These are phyloP conservation scores for Fraxinus albicans DNA, from an alignment of 305 asterid species.

Conservation along the genomic window DNA sequence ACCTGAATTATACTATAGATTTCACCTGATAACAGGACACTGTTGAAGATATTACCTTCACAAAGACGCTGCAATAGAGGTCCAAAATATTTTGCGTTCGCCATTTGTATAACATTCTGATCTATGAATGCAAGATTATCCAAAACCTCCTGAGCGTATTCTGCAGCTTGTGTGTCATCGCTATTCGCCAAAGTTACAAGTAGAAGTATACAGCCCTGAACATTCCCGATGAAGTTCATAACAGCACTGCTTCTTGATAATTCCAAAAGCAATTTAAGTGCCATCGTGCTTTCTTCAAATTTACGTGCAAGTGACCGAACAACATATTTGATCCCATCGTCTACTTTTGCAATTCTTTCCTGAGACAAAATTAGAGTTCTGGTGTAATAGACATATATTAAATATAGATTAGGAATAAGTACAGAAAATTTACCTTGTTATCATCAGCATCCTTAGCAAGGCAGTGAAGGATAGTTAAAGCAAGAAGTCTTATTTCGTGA, in stretches of 20 bases:
- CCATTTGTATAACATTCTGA: constrained; percentile 46
- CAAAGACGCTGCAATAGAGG: constrained; percentile 44
- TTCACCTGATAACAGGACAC: background rate
- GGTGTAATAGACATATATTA: background rate
- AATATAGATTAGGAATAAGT: background rate
- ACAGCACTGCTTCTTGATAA: constrained; percentile 34
- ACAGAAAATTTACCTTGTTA: constrained; percentile 35
- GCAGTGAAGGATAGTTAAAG: constrained; percentile 37
- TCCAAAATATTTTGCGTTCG: constrained; percentile 39
- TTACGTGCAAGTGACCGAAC: constrained; percentile 52
- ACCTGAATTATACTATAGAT: background rate
- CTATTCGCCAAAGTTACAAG: constrained; percentile 44
- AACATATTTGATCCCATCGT: constrained; percentile 35
- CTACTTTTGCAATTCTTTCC: constrained; percentile 43
- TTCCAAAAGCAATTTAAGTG: constrained; percentile 46
- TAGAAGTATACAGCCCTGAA: constrained; percentile 53
- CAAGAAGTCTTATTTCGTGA: constrained; percentile 29
- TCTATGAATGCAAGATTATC: constrained; percentile 40
- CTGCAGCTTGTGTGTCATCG: constrained; percentile 42
- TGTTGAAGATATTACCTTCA: constrained; percentile 33
- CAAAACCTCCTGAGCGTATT: constrained; percentile 36
- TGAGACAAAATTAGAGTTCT: constrained; percentile 21
- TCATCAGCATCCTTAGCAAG: constrained; percentile 47
- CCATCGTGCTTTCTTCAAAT: constrained; percentile 46
- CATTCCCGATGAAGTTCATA: constrained; percentile 36